Evolutionary conservation across 2,329 filamentous ascomycete genomes (phyloP).

Genomic region (Fusarium sp.): DNA sequence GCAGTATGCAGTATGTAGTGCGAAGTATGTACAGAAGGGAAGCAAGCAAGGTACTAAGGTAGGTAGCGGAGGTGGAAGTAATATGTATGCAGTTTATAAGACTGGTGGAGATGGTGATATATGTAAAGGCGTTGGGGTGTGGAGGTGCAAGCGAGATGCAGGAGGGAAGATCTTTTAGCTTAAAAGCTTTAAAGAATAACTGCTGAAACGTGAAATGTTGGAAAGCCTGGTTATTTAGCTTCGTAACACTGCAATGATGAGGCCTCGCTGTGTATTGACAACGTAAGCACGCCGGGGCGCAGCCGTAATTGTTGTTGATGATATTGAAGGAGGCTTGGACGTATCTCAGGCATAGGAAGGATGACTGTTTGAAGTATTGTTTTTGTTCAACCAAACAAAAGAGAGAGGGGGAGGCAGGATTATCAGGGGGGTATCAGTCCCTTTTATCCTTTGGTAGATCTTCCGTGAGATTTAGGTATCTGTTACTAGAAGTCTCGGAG

Average conservation of each 20-base stretch:
- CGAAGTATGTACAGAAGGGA: background rate
- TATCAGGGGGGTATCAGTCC: conserved; percentile 14
- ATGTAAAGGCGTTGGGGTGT: conserved; percentile 10
- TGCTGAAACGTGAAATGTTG: conserved; percentile 16
- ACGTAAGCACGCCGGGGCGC: conserved; percentile 43
- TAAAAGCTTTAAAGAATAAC: conserved; percentile 27
- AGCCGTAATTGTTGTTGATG: conserved; percentile 27
- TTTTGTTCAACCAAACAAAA: conserved; percentile 38
- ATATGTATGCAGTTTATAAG: background rate
- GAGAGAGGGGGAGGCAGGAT: conserved; percentile 12
- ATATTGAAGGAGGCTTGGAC: conserved; percentile 39
- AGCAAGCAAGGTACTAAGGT: too few species aligned
- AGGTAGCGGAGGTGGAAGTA: background rate
- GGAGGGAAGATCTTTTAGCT: conserved; percentile 5
- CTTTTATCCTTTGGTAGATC: conserved; percentile 37
- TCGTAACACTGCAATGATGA: conserved; percentile 36
- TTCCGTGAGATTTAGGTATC: conserved; percentile 25
- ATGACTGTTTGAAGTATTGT: conserved; percentile 11
- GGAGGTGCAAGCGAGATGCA: conserved; percentile 9
- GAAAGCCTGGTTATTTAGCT: conserved; percentile 38
- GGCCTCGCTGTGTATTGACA: conserved; percentile 40
- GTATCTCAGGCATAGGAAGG: conserved; percentile 36
- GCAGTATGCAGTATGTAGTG: background rate
- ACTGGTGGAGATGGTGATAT: conserved; percentile 2
- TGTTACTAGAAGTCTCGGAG: conserved; percentile 2